A percentile compares a stretch with the other conserved stretches of the same genome.
These are phyloP conservation scores for Salvia miltiorrhiza DNA, from an alignment of 257 asterid genomes.

Conservation along the genomic window DNA sequence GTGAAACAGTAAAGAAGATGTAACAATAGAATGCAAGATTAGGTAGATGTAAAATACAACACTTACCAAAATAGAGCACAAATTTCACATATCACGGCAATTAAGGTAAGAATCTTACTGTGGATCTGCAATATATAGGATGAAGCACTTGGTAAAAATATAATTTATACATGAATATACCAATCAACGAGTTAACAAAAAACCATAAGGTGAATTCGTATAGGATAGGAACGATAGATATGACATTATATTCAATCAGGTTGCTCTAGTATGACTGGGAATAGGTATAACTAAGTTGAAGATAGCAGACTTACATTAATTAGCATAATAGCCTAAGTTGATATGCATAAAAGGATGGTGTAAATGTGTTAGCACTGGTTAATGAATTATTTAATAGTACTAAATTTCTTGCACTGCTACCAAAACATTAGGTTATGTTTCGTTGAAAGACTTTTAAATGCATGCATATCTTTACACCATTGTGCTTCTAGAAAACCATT, in stretches of 20 bases:
- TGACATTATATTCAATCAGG: background rate
- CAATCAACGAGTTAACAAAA: background rate
- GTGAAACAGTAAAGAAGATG: background rate
- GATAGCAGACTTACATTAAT: background rate
- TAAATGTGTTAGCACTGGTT: background rate
- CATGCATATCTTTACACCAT: background rate
- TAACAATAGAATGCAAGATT: constrained; percentile 19
- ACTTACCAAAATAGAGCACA: constrained; percentile 90
- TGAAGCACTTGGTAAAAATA: constrained; percentile 1
- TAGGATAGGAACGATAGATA: background rate
- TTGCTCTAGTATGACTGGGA: background rate
- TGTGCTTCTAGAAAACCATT: background rate
- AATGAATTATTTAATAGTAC: background rate
- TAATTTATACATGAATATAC: background rate
- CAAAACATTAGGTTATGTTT: background rate
- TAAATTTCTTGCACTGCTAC: background rate
- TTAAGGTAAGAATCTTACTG: constrained; percentile 74
- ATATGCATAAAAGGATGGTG: background rate
- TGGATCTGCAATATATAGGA: constrained; percentile 67
- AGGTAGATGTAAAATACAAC: constrained; percentile 8
- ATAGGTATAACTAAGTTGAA: background rate
- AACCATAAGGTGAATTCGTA: background rate
- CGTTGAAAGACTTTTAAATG: background rate
- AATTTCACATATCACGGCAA: constrained; percentile 82
- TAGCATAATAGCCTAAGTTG: background rate